phyloP scores from a whole-genome alignment of 352 stramenopile genomes.

The Vaucheria bursata region DNA sequence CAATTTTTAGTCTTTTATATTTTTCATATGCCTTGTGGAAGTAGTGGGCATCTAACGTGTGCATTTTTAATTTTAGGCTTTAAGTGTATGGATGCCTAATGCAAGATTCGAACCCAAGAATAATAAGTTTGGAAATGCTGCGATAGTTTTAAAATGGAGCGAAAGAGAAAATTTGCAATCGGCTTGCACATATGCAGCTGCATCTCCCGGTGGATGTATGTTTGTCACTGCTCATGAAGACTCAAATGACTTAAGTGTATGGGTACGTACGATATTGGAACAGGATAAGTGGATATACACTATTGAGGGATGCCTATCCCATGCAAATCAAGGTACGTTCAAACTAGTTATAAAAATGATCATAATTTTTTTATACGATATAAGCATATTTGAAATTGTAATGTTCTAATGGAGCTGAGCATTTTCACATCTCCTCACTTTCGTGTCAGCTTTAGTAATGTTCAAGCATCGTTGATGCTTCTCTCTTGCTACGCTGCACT shows the following conservation, averaged over 20 bases:
- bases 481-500: too few species aligned
- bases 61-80: neutral
- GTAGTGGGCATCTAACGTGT: neutral
- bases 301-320: too few species aligned
- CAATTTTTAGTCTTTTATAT: neutral
- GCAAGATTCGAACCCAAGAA: conserved; percentile 10
- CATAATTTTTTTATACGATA: too few species aligned
- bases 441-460: too few species aligned
- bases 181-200: conserved; percentile 23
- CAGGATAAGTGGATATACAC: too few species aligned
- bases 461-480: too few species aligned
- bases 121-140: neutral
- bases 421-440: too few species aligned
- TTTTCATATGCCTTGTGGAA: neutral
- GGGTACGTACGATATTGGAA: conserved; percentile 28
- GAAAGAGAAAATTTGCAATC: neutral
- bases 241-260: conserved; percentile 22
- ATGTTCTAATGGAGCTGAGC: too few species aligned
- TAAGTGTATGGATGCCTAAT: neutral
- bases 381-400: too few species aligned
- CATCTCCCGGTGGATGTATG: conserved; percentile 44
- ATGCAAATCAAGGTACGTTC: too few species aligned
- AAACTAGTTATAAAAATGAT: too few species aligned
- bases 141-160: conserved; percentile 15
- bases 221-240: conserved; percentile 29